Evolutionary conservation across 2,329 filamentous ascomycete species (phyloP), one percentile per base, ranked within the genome.

Genomic region (Epichloe amarillans): DNA sequence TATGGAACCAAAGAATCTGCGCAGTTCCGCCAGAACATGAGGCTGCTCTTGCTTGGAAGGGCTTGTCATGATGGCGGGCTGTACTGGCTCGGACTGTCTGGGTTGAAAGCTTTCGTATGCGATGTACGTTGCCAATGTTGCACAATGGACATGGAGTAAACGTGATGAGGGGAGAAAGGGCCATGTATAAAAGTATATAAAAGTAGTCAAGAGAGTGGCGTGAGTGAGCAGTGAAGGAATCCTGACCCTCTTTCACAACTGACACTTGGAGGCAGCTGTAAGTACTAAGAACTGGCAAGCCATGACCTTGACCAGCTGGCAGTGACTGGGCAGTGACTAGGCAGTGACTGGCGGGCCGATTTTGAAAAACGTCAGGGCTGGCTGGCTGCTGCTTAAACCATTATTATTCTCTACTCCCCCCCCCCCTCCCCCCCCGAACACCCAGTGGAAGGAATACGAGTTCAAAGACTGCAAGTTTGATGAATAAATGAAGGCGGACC

Each of bases 1-100:
- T 2, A 52, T 17, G 12, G 50, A 37, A 11, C 35, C 75, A 62
- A 88, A 88, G 50, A 81, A 72, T 46, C 70, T 71, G 21, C 82
- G 82, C 56, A 84, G 65, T 17, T 53, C 52, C 17, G 30, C 46
- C 21, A 49, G 15, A 33, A 51, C 30, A 12, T 50, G 47, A 14
- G 46, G 52, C 8, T 23, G 38, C n/a, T 46, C 23, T 7, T 46
- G 49, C n/a, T 49, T 42, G 39, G 50, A 50, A 5, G 52, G 52
- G 7, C 23, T 46, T 10, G 47, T 51, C 41, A 19, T 46, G 41
- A n/a, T 12, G 15, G 44, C 14, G 14, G 35, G 21, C 17, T 17
- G 36, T 23, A 35, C 3, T 1, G 11, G 42, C 14, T 37, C 10
- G n/a, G 30, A 6, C 19, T 33, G 23, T 42, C 15, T 17, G 14